Conservation (phyloP, 2,329 filamentous ascomycete genomes). For the Aspergillus sp. region DNA sequence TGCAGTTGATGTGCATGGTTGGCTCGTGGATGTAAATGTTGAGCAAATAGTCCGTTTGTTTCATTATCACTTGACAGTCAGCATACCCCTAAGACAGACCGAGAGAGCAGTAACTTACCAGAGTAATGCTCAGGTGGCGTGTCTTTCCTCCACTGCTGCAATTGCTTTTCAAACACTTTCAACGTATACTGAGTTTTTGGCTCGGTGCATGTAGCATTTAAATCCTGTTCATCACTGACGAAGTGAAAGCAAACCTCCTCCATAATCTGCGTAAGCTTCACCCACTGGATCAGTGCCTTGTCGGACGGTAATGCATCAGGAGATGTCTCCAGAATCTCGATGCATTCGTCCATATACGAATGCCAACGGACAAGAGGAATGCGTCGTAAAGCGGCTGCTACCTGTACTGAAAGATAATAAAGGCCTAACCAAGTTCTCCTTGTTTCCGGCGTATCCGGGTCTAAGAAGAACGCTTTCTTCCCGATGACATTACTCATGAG, state of each 20-base stretch:
- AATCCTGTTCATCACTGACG: conserved; percentile 57
- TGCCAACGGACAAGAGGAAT: conserved; percentile 55
- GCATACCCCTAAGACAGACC: neutral
- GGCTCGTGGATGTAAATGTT: conserved; percentile 72
- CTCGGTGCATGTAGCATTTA: conserved; percentile 51
- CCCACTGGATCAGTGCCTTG: conserved; percentile 50
- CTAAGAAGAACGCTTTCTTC: conserved; percentile 31
- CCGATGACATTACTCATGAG: conserved; percentile 33
- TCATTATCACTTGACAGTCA: conserved; percentile 48
- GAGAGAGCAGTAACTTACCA: conserved; percentile 40
- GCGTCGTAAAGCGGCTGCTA: conserved; percentile 52
- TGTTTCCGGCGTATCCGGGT: conserved; percentile 51
- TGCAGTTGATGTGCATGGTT: conserved; percentile 59
- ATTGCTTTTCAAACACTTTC: conserved; percentile 57
- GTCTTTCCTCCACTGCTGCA: conserved; percentile 54
- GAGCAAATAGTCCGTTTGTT: conserved; percentile 58
- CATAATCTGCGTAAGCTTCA: conserved; percentile 54
- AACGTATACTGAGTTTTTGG: conserved; percentile 58
- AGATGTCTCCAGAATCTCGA: conserved; percentile 51
- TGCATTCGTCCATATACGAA: conserved; percentile 57
- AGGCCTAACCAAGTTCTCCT: conserved; percentile 55
- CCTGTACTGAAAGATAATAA: conserved; percentile 55
- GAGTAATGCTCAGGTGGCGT: conserved; percentile 49
- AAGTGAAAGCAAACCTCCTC: conserved; percentile 65
- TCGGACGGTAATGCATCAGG: conserved; percentile 53